phyloP scores from a whole-genome alignment of 495 filamentous ascomycete genomes.

The Aspergillus panamensis region DNA sequence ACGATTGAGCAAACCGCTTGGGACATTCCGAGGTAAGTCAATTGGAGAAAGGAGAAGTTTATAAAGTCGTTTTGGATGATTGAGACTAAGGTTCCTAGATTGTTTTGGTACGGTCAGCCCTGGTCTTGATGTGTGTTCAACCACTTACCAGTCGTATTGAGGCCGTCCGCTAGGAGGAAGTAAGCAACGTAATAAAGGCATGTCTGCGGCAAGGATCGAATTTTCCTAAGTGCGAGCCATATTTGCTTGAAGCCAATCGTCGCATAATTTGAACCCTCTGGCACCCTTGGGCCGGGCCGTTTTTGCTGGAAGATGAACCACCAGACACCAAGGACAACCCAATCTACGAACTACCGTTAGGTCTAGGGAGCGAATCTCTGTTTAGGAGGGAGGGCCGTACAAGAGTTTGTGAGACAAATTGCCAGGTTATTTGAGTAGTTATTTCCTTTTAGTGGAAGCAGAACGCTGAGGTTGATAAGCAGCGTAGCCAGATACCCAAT shows the following conservation, averaged over 20 bases:
- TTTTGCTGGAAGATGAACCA: conserved; percentile 53
- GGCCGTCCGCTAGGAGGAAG: conserved; percentile 48
- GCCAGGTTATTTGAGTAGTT: conserved; percentile 46
- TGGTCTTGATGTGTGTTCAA: neutral
- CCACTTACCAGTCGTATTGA: conserved; percentile 46
- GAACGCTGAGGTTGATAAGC: conserved; percentile 44
- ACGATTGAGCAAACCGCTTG: conserved; percentile 44
- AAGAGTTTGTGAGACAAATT: conserved; percentile 47
- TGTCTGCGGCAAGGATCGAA: conserved; percentile 43
- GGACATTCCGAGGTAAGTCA: conserved; percentile 48
- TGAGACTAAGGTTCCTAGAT: conserved; percentile 38
- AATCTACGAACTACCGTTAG: conserved; percentile 27
- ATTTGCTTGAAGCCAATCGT: conserved; percentile 50
- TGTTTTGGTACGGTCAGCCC: neutral
- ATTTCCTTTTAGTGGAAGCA: conserved; percentile 41
- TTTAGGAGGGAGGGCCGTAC: conserved; percentile 14
- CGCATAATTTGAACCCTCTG: conserved; percentile 42
- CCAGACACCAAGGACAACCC: conserved; percentile 48
- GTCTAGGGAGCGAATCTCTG: neutral
- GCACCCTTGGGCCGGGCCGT: conserved; percentile 43
- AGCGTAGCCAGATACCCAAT: conserved; percentile 47
- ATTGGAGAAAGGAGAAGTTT: conserved; percentile 47
- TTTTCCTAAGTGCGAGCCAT: conserved; percentile 41
- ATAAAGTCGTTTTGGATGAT: conserved; percentile 49
- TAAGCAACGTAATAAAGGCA: conserved; percentile 47